Evolutionary conservation across 2,329 filamentous ascomycete species (phyloP).

Genomic region (Cercospora zeina): DNA sequence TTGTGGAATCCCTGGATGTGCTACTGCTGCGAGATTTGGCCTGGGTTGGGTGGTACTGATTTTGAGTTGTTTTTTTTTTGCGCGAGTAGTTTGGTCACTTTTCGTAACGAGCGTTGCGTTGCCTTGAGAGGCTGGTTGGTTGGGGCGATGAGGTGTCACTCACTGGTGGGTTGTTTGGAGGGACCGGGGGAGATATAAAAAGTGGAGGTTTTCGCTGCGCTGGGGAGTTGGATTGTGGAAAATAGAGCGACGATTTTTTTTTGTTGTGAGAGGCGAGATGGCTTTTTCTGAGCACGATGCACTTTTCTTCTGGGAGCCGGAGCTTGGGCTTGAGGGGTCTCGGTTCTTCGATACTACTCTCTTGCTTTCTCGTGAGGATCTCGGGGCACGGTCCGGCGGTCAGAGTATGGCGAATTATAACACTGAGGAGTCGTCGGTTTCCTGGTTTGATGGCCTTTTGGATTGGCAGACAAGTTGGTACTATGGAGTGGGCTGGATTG

Average conservation of each 20-base stretch:
- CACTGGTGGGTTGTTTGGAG: too few species aligned
- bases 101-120: neutral
- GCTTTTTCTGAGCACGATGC: neutral
- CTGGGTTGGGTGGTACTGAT: neutral
- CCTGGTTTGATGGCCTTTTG: neutral
- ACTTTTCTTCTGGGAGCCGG: neutral
- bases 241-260: too few species aligned
- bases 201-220: neutral
- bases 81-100: neutral
- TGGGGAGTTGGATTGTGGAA: too few species aligned
- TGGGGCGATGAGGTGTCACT: neutral
- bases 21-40: neutral
- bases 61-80: neutral
- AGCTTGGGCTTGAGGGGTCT: neutral
- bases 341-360: neutral
- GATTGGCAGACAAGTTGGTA: neutral
- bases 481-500: neutral
- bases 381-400: neutral
- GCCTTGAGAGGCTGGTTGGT: neutral
- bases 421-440: too few species aligned
- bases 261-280: neutral
- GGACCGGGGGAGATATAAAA: neutral
- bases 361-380: neutral
- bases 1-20: neutral
- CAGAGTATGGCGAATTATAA: neutral